These are phyloP conservation scores for Pilasporangium apinafurcum DNA, from an alignment of 352 stramenopile genomes.

Conservation along the genomic window DNA sequence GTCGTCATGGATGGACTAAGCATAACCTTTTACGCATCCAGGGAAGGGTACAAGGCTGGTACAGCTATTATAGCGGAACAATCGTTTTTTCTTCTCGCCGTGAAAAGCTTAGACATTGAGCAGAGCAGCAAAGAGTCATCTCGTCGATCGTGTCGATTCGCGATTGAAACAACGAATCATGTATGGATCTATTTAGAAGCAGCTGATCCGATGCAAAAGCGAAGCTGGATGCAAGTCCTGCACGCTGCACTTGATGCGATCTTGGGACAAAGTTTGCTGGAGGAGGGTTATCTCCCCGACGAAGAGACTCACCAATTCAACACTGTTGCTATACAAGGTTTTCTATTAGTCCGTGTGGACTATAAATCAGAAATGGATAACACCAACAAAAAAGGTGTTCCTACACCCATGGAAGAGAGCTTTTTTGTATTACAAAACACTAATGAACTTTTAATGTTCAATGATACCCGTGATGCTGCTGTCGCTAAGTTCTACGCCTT, in stretches of 20 bases:
- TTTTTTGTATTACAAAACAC: slow-evolving; percentile 35
- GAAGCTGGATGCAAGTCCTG: slow-evolving; percentile 41
- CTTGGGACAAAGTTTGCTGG: slow-evolving; percentile 34
- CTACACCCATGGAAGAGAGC: slow-evolving; percentile 32
- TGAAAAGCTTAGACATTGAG: slow-evolving; percentile 8
- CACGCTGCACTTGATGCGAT: slow-evolving; percentile 45
- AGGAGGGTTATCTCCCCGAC: slow-evolving; percentile 14
- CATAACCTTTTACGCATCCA: slow-evolving; percentile 44
- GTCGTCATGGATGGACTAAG: slow-evolving; percentile 34
- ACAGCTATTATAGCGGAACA: slow-evolving; percentile 4
- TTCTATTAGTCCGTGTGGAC: slow-evolving; percentile 28
- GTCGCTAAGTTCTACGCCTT: slow-evolving; percentile 31
- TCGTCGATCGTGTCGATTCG: slow-evolving; percentile 23
- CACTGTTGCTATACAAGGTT: slow-evolving; percentile 8
- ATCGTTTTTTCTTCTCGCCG: slow-evolving; percentile 5
- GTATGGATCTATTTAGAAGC: slow-evolving; percentile 41
- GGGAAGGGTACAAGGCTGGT: slow-evolving; percentile 51
- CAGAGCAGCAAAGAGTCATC: slow-evolving; percentile 9
- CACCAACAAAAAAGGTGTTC: slow-evolving; percentile 11
- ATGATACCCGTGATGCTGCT: slow-evolving; percentile 16
- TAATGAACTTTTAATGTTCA: slow-evolving; percentile 41
- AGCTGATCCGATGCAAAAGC: slow-evolving; percentile 22
- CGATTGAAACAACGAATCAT: slow-evolving; percentile 47
- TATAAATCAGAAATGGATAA: slow-evolving; percentile 15
- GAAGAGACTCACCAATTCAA: no score